Conservation (phyloP, 495 filamentous ascomycete species). For the Xylaria bambusicola region DNA sequence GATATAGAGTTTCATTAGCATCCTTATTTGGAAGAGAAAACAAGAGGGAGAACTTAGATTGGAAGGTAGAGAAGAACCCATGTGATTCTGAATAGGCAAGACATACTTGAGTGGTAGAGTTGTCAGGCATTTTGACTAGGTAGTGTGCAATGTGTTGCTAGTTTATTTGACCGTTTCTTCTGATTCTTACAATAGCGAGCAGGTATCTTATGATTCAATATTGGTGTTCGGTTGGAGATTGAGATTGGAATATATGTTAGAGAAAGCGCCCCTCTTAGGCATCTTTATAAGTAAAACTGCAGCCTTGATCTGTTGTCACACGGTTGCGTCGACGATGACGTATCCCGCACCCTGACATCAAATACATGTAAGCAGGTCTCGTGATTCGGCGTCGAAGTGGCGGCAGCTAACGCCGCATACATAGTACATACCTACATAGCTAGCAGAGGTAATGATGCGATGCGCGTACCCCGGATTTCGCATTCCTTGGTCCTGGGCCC, state of each 20-base stretch:
- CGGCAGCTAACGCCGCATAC: slow-evolving; percentile 14
- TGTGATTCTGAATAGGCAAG: not conserved
- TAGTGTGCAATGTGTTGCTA: not conserved
- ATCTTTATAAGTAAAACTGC: slow-evolving; percentile 9
- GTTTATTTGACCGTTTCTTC: no score
- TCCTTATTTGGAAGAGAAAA: not conserved
- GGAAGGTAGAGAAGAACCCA: no score
- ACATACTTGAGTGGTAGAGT: slow-evolving; percentile 28
- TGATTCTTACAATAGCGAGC: no score
- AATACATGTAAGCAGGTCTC: slow-evolving; percentile 28
- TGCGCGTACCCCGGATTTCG: slow-evolving; percentile 26
- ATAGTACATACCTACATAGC: no score
- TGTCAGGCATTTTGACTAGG: slow-evolving; percentile 29
- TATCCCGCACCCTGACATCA: slow-evolving; percentile 23
- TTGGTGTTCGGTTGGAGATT: no score
- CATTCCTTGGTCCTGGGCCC: slow-evolving; percentile 17
- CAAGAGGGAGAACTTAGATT: no score
- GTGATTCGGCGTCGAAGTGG: slow-evolving; percentile 35
- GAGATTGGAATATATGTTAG: not conserved
- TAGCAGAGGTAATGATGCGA: slow-evolving; percentile 32
- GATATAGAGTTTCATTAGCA: not conserved
- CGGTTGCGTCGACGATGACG: slow-evolving; percentile 30
- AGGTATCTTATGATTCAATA: no score
- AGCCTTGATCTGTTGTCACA: slow-evolving; percentile 12
- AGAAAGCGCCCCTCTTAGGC: not conserved